Conservation (phyloP, 192 early-diverging fungal genomes). For the Gigaspora rosea region DNA sequence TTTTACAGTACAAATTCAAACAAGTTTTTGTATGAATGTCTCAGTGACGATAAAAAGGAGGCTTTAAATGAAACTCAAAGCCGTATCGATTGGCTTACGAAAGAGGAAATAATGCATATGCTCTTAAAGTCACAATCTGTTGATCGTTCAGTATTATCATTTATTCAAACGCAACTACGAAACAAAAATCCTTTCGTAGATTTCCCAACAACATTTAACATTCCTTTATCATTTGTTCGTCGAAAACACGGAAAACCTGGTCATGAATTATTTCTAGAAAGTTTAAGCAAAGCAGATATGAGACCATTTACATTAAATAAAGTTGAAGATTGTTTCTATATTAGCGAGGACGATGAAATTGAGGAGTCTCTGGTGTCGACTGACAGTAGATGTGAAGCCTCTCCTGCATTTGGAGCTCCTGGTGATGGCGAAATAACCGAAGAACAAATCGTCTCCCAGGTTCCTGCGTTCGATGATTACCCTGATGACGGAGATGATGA, state of each 20-base stretch:
- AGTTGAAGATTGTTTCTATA: slow-evolving; percentile 55
- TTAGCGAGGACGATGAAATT: slow-evolving; percentile 40
- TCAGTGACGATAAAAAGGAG: slow-evolving; percentile 51
- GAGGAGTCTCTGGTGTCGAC: not conserved
- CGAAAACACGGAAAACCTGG: slow-evolving; percentile 47
- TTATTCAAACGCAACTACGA: slow-evolving; percentile 53
- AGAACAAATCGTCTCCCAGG: not conserved
- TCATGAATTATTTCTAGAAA: slow-evolving; percentile 53
- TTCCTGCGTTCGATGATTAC: not conserved
- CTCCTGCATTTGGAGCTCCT: slow-evolving; percentile 12
- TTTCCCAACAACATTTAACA: slow-evolving; percentile 55
- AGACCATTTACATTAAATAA: slow-evolving; percentile 51
- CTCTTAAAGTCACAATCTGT: slow-evolving; percentile 62
- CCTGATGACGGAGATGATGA: slow-evolving; percentile 37
- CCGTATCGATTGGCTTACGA: slow-evolving; percentile 62
- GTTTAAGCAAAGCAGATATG: slow-evolving; percentile 48
- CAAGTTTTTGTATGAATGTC: slow-evolving; percentile 30
- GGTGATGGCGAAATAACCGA: not conserved
- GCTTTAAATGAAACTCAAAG: slow-evolving; percentile 60
- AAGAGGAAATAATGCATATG: slow-evolving; percentile 75
- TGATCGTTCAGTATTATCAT: slow-evolving; percentile 46
- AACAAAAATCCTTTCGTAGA: slow-evolving; percentile 54
- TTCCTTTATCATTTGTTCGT: slow-evolving; percentile 55
- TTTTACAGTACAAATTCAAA: not conserved
- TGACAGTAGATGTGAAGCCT: slow-evolving; percentile 6